A percentile compares a stretch with the other conserved stretches of the same genome.
These are phyloP conservation scores for Euphrasia arctica DNA, from an alignment of 305 asterid genomes.

Conservation along the genomic window DNA sequence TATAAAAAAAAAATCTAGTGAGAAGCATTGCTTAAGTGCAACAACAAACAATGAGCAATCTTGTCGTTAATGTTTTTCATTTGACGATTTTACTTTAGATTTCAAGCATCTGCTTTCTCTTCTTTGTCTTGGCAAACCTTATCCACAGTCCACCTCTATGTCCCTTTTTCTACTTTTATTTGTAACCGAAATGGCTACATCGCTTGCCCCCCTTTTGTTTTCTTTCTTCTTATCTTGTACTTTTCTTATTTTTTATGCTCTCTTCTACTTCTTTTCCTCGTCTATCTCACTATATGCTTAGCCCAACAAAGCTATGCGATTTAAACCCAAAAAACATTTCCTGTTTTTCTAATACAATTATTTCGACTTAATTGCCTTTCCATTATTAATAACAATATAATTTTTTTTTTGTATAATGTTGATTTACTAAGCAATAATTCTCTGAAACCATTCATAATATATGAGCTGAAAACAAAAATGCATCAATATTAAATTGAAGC, in stretches of 20 bases:
- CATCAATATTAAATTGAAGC: neutral
- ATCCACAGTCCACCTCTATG: neutral
- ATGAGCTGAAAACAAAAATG: neutral
- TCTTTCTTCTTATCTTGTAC: neutral
- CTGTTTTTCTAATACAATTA: neutral
- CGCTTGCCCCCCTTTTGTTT: neutral
- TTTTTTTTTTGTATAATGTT: neutral
- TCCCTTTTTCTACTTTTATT: neutral
- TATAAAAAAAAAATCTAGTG: neutral
- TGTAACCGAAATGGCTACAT: neutral
- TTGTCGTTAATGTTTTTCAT: conserved; percentile 1
- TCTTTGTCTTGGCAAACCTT: neutral
- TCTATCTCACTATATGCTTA: neutral
- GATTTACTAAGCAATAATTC: neutral
- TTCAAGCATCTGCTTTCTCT: conserved; percentile 4
- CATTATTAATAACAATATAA: too few species aligned
- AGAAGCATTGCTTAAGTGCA: neutral
- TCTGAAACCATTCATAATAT: neutral
- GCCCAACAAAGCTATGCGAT: neutral
- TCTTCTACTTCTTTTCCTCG: conserved; percentile 1
- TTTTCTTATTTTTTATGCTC: conserved; percentile 2
- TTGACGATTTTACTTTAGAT: neutral
- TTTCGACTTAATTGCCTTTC: neutral
- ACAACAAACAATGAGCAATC: neutral
- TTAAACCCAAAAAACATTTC: conserved; percentile 6